A percentile compares a stretch with the other conserved stretches of the same genome.
These are phyloP conservation scores for Spathaspora sp. DNA, from an alignment of 805 yeast species.

Conservation along the genomic window DNA sequence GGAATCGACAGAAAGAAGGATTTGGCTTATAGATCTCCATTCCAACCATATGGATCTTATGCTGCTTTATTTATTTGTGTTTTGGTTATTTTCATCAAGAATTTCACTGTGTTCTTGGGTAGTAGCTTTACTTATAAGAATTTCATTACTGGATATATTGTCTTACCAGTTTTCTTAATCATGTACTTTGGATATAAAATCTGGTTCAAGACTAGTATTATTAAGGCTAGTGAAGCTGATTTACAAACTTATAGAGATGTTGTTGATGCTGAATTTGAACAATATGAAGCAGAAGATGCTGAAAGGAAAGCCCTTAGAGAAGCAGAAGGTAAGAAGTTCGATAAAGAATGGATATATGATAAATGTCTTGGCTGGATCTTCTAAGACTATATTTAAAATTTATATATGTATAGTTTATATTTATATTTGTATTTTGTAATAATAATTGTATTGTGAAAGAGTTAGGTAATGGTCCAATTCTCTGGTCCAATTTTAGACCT, in stretches of 20 bases:
- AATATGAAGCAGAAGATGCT: conserved; percentile 28
- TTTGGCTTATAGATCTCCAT: conserved; percentile 61
- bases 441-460: neutral
- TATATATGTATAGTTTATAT: neutral
- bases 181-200: conserved; percentile 60
- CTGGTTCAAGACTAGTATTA: conserved; percentile 44
- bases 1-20: conserved; percentile 51
- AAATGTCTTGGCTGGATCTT: conserved; percentile 48
- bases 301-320: conserved; percentile 32
- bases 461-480: no score
- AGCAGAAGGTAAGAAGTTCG: conserved; percentile 41
- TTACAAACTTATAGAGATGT: conserved; percentile 53
- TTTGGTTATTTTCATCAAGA: conserved; percentile 60
- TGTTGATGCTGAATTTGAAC: conserved; percentile 50
- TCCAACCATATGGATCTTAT: conserved; percentile 66
- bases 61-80: conserved; percentile 52
- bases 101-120: conserved; percentile 68
- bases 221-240: conserved; percentile 57
- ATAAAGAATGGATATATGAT: conserved; percentile 47
- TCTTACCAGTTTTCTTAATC: conserved; percentile 60
- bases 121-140: conserved; percentile 52
- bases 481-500: no score
- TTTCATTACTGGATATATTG: conserved; percentile 77
- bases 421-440: neutral
- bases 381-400: conserved; percentile 14